A percentile compares a stretch with the other conserved stretches of the same genome.
These are phyloP conservation scores for Fusarium clavum DNA, from an alignment of 2,329 filamentous ascomycete species.

Conservation along the genomic window DNA sequence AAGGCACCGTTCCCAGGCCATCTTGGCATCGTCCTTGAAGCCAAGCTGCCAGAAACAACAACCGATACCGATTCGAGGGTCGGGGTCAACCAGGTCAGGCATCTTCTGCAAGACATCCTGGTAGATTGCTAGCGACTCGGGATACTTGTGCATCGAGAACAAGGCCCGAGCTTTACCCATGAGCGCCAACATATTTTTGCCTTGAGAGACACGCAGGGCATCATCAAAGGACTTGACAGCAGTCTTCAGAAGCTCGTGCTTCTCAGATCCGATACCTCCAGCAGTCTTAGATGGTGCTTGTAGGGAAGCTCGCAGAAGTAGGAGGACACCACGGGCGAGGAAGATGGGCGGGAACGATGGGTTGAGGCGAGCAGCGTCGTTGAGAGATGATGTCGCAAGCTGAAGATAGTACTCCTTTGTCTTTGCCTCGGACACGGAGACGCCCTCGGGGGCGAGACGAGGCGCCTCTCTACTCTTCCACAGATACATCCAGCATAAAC, in stretches of 20 bases:
- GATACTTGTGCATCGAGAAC: constrained; percentile 87
- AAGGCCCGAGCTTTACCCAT: constrained; percentile 89
- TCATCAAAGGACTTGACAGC: constrained; percentile 96
- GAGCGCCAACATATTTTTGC: constrained; percentile 90
- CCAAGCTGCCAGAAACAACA: constrained; percentile 98
- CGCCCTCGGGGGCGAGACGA: constrained; percentile 70
- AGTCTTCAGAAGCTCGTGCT: constrained; percentile 82
- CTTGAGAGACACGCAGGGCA: constrained; percentile 83
- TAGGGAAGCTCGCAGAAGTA: constrained; percentile 87
- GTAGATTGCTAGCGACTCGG: constrained; percentile 84
- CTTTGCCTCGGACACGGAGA: constrained; percentile 76
- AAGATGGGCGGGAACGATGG: constrained; percentile 92
- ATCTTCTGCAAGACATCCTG: constrained; percentile 88
- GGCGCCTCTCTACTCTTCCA: constrained; percentile 87
- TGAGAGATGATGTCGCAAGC: constrained; percentile 88
- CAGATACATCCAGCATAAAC: constrained; percentile 90
- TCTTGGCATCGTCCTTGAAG: constrained; percentile 90
- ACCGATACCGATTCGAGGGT: constrained; percentile 94
- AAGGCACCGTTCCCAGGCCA: constrained; percentile 88
- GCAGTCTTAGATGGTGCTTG: constrained; percentile 78
- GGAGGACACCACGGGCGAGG: constrained; percentile 88
- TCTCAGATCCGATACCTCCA: constrained; percentile 76
- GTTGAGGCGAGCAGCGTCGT: constrained; percentile 95
- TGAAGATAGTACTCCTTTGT: constrained; percentile 96
- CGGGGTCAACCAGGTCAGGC: constrained; percentile 89